phyloP scores from a whole-genome alignment of 2,329 filamentous ascomycete genomes.

The Sporothrix schenckii region DNA sequence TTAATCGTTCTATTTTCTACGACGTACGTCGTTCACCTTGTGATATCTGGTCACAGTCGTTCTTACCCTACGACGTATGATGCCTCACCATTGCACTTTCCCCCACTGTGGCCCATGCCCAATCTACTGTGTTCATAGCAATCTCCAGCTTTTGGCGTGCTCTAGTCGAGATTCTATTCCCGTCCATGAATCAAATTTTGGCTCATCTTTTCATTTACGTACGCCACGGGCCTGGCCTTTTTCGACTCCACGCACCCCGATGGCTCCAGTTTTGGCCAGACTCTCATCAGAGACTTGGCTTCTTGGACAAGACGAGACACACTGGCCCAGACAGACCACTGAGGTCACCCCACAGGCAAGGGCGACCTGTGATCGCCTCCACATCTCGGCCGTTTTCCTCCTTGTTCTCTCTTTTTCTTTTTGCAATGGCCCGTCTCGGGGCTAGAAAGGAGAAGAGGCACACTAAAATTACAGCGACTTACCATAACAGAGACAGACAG shows the following conservation, averaged over 20 bases:
- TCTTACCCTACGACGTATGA: background rate
- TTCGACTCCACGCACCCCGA: background rate
- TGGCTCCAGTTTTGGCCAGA: constrained; percentile 20
- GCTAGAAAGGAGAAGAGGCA: background rate
- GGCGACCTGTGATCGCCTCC: constrained; percentile 22
- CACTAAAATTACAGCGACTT: too few species aligned
- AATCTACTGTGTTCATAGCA: constrained; percentile 8
- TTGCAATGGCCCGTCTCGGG: background rate
- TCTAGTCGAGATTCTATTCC: background rate
- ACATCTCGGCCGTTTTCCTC: constrained; percentile 22
- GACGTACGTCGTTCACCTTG: background rate
- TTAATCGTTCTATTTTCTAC: too few species aligned
- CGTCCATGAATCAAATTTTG: background rate
- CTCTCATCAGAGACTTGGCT: background rate
- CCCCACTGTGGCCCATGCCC: background rate
- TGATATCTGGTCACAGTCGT: background rate
- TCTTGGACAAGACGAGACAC: constrained; percentile 14
- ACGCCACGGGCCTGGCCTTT: background rate
- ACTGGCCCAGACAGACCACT: background rate
- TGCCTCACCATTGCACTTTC: background rate
- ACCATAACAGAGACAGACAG: background rate
- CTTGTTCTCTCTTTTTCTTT: background rate
- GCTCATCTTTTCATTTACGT: background rate
- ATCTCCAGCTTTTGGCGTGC: background rate
- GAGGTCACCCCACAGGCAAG: constrained; percentile 5